phyloP scores from a whole-genome alignment of 352 stramenopile genomes.

The Globisporangium lucens region DNA sequence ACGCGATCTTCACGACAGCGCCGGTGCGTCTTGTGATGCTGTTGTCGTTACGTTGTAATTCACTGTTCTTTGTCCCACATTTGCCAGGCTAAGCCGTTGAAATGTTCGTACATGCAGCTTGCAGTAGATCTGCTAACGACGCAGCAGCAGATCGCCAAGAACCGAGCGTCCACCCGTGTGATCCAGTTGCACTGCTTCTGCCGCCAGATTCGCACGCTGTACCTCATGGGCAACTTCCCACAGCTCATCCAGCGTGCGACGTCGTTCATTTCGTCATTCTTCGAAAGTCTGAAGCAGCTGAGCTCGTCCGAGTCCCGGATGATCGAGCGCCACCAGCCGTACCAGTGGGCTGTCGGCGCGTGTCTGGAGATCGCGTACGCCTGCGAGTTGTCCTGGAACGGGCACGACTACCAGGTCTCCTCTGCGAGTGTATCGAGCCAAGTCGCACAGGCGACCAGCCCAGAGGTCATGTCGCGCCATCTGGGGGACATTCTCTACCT shows the following conservation, averaged over 20 bases:
- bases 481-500: conserved; percentile 75
- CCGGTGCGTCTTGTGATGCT: conserved; percentile 30
- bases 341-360: conserved; percentile 66
- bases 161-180: conserved; percentile 44
- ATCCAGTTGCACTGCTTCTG: conserved; percentile 78
- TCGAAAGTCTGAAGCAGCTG: conserved; percentile 29
- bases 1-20: conserved; percentile 63
- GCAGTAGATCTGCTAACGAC: conserved; percentile 48
- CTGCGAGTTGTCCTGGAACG: conserved; percentile 72
- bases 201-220: conserved; percentile 71
- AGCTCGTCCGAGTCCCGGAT: conserved; percentile 10
- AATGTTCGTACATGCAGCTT: conserved; percentile 31
- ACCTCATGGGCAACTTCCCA: conserved; percentile 64
- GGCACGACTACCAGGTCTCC: conserved; percentile 55
- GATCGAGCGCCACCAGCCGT: conserved; percentile 48
- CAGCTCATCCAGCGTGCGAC: conserved; percentile 56
- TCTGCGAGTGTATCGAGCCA: conserved; percentile 44
- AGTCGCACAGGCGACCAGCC: conserved; percentile 39
- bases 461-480: conserved; percentile 57
- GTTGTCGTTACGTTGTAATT: background rate
- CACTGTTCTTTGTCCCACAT: background rate
- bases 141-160: conserved; percentile 50
- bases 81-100: background rate
- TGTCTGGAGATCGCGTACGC: conserved; percentile 77
- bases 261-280: conserved; percentile 57